Evolutionary conservation across 805 yeast species (phyloP).

Genomic region (Saturnispora quitensis): DNA sequence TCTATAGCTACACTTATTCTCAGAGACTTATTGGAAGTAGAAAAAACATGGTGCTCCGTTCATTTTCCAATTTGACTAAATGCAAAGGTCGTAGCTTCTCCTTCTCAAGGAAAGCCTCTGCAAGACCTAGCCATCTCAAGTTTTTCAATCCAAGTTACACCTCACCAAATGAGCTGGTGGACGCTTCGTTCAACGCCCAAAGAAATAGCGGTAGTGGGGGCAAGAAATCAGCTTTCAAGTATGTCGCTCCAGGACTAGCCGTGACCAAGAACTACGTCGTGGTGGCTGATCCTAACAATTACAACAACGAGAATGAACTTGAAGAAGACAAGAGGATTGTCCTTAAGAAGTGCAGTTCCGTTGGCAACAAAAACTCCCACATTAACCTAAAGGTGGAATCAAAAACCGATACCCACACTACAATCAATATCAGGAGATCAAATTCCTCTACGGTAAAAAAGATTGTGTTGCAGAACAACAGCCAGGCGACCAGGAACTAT

Average conservation of each 20-base stretch:
- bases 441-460: conserved; percentile 23
- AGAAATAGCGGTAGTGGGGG: conserved; percentile 12
- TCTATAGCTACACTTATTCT: background rate
- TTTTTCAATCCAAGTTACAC: conserved; percentile 29
- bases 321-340: conserved; percentile 13
- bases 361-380: conserved; percentile 25
- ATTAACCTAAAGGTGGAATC: conserved; percentile 21
- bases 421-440: conserved; percentile 23
- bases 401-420: conserved; percentile 15
- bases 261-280: conserved; percentile 25
- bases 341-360: conserved; percentile 18
- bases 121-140: conserved; percentile 9
- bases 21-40: no score
- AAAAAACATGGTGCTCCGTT: conserved; percentile 22
- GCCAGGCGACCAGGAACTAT: background rate
- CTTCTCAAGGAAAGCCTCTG: conserved; percentile 13
- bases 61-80: conserved; percentile 21
- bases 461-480: conserved; percentile 16
- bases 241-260: conserved; percentile 20
- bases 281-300: conserved; percentile 18
- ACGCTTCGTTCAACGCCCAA: conserved; percentile 18
- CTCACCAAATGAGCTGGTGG: conserved; percentile 23
- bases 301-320: conserved; percentile 10
- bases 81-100: conserved; percentile 16
- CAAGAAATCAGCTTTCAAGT: conserved; percentile 15